phyloP scores from a whole-genome alignment of 805 yeast genomes.

The Zygosaccharomyces gambellarensis region DNA sequence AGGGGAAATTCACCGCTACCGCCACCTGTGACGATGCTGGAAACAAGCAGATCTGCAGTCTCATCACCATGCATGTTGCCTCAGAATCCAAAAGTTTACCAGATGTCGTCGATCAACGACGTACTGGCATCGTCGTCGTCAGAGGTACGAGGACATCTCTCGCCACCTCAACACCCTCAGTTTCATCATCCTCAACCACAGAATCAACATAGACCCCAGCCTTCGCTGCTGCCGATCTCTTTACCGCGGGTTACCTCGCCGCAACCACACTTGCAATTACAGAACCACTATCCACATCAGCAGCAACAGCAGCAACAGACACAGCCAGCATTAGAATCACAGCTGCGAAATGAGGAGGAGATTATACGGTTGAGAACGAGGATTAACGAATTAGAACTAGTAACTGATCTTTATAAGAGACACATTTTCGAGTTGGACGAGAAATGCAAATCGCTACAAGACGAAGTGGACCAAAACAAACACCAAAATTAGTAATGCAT shows the following conservation, averaged over 20 bases:
- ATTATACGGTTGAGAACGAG: constrained; percentile 57
- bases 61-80: constrained; percentile 16
- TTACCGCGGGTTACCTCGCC: constrained; percentile 2
- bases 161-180: neutral
- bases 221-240: neutral
- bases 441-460: constrained; percentile 28
- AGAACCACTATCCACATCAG: constrained; percentile 25
- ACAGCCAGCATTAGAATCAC: constrained; percentile 22
- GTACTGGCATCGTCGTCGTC: constrained; percentile 8
- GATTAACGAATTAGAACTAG: constrained; percentile 82
- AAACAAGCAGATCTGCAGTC: constrained; percentile 7
- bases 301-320: constrained; percentile 32
- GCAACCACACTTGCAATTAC: neutral
- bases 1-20: constrained; percentile 3
- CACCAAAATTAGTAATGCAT: constrained; percentile 1
- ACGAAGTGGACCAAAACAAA: constrained; percentile 11
- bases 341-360: constrained; percentile 31
- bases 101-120: constrained; percentile 22
- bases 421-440: constrained; percentile 75
- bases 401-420: constrained; percentile 80
- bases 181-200: neutral
- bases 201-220: neutral
- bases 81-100: constrained; percentile 7
- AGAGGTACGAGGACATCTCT: neutral
- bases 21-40: neutral